Conservation (phyloP, 192 early-diverging fungal genomes). For the Paraglomus occultum region DNA sequence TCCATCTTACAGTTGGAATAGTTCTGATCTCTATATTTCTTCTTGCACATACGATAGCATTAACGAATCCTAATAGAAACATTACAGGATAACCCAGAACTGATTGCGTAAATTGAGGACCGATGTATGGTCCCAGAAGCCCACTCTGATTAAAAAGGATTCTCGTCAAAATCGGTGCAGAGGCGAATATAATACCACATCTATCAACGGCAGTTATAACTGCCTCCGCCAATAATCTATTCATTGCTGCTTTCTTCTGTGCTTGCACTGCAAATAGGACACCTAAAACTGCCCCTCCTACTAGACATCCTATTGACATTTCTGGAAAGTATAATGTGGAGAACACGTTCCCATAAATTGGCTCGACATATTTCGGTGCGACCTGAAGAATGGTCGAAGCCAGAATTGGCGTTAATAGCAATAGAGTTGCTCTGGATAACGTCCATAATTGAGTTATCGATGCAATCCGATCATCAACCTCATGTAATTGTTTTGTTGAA, state of each 20-base stretch:
- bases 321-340: slow-evolving; percentile 47
- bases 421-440: slow-evolving; percentile 37
- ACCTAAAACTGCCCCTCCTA: slow-evolving; percentile 47
- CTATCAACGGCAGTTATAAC: slow-evolving; percentile 48
- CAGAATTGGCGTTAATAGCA: slow-evolving; percentile 44
- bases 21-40: slow-evolving; percentile 28
- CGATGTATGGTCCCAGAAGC: slow-evolving; percentile 56
- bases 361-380: slow-evolving; percentile 61
- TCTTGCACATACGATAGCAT: slow-evolving; percentile 41
- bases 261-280: slow-evolving; percentile 19
- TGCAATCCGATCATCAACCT: slow-evolving; percentile 6
- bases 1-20: slow-evolving; percentile 34
- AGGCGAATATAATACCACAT: slow-evolving; percentile 49
- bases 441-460: slow-evolving; percentile 34
- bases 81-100: slow-evolving; percentile 52
- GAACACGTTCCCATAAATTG: slow-evolving; percentile 68
- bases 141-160: slow-evolving; percentile 52
- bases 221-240: slow-evolving; percentile 35
- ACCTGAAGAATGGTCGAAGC: slow-evolving; percentile 45
- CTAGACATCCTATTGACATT: slow-evolving; percentile 36
- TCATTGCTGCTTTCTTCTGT: slow-evolving; percentile 6
- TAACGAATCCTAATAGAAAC: slow-evolving; percentile 47
- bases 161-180: slow-evolving; percentile 44
- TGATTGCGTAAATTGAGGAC: slow-evolving; percentile 56
- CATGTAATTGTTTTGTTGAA: background rate